A percentile compares a stretch with the other conserved stretches of the same genome.
Evolutionary conservation across 306 rosid genomes (phyloP).

Genomic region (Purshia tridentata): DNA sequence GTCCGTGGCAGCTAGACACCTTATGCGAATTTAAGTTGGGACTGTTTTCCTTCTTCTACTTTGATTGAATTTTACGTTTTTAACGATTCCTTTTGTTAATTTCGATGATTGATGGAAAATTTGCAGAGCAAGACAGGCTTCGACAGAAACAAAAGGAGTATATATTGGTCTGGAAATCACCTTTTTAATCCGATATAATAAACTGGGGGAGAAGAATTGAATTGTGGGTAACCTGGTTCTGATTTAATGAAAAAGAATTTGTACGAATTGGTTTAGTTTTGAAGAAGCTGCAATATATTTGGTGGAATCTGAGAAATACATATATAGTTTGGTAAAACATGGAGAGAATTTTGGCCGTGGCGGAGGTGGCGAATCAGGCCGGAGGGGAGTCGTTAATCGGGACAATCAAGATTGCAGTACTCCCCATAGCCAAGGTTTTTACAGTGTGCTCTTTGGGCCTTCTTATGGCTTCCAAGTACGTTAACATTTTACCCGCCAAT

Average conservation of each 20-base stretch:
- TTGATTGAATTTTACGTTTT: neutral
- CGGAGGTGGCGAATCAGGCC: constrained; percentile 24
- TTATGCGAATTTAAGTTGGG: neutral
- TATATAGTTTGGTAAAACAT: constrained; percentile 21
- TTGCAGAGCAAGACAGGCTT: neutral
- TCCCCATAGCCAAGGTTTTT: constrained; percentile 88
- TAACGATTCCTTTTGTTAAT: neutral
- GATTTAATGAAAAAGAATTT: neutral
- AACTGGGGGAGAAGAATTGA: neutral
- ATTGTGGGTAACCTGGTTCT: neutral
- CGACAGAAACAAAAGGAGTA: neutral
- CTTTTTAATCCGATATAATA: neutral
- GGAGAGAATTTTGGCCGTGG: constrained; percentile 44
- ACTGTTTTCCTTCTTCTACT: neutral
- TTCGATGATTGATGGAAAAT: neutral
- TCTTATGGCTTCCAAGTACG: constrained; percentile 94
- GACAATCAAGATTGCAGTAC: constrained; percentile 76
- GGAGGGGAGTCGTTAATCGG: constrained; percentile 69
- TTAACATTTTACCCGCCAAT: constrained; percentile 70
- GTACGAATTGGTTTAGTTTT: neutral
- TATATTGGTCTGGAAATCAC: neutral
- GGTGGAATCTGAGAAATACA: neutral
- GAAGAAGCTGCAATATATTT: neutral
- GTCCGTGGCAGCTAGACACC: neutral
- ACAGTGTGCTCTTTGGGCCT: constrained; percentile 85